These are phyloP conservation scores for Dioszegia hungarica DNA, from an alignment of 768 basidiomycete species.

Conservation along the genomic window DNA sequence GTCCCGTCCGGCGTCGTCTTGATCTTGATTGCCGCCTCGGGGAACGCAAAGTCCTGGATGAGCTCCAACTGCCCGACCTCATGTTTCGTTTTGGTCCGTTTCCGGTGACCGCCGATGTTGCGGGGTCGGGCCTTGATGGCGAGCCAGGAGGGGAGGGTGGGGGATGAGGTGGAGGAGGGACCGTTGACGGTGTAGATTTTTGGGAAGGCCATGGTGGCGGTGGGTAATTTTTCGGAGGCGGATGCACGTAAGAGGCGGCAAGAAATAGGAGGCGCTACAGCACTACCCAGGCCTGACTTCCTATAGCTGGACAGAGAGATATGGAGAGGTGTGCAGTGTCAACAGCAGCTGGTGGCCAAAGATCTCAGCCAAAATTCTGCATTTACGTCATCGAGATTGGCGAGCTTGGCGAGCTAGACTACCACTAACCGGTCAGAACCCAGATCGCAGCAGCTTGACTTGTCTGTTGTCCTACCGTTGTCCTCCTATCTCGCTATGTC, in stretches of 20 bases:
- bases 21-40: constrained; percentile 87
- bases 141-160: constrained; percentile 92
- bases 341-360: too few species aligned
- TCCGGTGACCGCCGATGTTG: constrained; percentile 32
- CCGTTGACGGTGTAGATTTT: constrained; percentile 97
- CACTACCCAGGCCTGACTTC: too few species aligned
- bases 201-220: constrained; percentile 34
- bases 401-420: too few species aligned
- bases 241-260: too few species aligned
- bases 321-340: too few species aligned
- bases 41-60: constrained; percentile 94
- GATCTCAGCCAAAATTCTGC: too few species aligned
- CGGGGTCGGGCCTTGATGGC: constrained; percentile 51
- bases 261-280: too few species aligned
- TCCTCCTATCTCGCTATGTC: background rate
- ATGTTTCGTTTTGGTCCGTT: constrained; percentile 50
- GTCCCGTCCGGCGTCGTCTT: constrained; percentile 87
- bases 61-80: constrained; percentile 81
- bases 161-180: constrained; percentile 75
- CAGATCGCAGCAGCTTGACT: too few species aligned
- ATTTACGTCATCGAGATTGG: too few species aligned
- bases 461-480: too few species aligned
- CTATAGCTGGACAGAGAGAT: too few species aligned
- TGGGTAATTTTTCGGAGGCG: background rate
- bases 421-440: too few species aligned